Percentiles rank a stretch among this genome's conserved stretches.
Evolutionary conservation across 805 yeast genomes (phyloP).

Genomic region (Metschnikowia matae): DNA sequence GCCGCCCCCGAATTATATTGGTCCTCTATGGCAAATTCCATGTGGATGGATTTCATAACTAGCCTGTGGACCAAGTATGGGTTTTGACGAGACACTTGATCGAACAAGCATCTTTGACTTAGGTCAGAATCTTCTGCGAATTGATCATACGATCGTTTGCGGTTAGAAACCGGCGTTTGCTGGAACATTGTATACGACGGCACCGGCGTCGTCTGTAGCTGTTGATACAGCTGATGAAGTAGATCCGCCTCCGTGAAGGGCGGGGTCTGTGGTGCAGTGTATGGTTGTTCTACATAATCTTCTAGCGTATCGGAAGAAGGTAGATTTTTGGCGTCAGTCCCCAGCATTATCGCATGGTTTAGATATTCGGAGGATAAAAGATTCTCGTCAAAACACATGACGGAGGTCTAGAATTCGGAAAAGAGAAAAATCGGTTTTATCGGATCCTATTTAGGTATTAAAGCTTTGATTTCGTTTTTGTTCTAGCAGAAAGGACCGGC

Average conservation of each 20-base stretch:
- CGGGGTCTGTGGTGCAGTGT: slow-evolving; percentile 3
- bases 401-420: slow-evolving; percentile 1
- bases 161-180: not conserved
- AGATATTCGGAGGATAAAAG: slow-evolving; percentile 2
- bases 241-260: slow-evolving; percentile 1
- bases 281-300: not conserved
- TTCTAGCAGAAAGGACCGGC: slow-evolving; percentile 2
- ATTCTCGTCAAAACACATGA: slow-evolving; percentile 5
- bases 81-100: slow-evolving; percentile 13
- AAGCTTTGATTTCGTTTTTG: slow-evolving; percentile 1
- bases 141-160: slow-evolving; percentile 2
- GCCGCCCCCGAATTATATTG: slow-evolving; percentile 6
- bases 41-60: slow-evolving; percentile 11
- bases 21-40: slow-evolving; percentile 15
- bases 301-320: slow-evolving; percentile 1
- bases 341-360: not conserved
- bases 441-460: slow-evolving; percentile 3
- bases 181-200: not conserved
- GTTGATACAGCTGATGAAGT: not conserved
- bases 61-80: slow-evolving; percentile 14
- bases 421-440: not conserved
- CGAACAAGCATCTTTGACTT: slow-evolving; percentile 7
- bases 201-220: slow-evolving; percentile 1
- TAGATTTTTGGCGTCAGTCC: slow-evolving; percentile 2
- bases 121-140: not conserved